Evolutionary conservation across 2,329 filamentous ascomycete species (phyloP).

Genomic region (Byssochlamys sp.): DNA sequence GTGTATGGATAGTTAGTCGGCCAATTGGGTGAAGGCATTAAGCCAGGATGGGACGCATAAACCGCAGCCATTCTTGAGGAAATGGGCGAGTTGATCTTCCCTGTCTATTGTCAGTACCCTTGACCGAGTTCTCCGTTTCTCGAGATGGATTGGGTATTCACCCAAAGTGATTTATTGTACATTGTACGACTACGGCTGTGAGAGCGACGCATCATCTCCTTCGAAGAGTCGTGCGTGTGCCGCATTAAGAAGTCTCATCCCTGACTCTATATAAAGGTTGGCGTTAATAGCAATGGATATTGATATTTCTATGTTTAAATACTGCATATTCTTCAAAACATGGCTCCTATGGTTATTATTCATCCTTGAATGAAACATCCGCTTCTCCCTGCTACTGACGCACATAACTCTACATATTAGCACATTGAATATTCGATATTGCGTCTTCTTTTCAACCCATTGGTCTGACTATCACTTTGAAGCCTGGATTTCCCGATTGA

Average conservation of each 20-base stretch:
- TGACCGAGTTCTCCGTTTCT: neutral
- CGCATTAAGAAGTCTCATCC: neutral
- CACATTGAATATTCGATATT: neutral
- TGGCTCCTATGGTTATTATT: neutral
- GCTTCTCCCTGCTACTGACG: neutral
- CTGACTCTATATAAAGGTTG: neutral
- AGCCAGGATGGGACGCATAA: neutral
- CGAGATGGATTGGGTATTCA: neutral
- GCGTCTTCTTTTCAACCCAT: neutral
- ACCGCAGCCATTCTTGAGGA: neutral
- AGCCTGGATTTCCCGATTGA: slow-evolving; percentile 11
- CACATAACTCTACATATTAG: neutral
- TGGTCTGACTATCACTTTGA: neutral
- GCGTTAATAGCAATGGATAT: slow-evolving; percentile 1
- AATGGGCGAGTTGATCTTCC: neutral
- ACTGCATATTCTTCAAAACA: neutral
- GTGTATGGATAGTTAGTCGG: neutral
- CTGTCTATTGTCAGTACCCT: neutral
- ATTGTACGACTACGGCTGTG: neutral
- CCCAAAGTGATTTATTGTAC: neutral
- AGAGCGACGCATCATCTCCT: neutral
- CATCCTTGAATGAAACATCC: neutral
- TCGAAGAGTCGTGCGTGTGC: neutral
- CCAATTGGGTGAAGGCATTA: neutral
- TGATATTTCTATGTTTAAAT: neutral